These are phyloP conservation scores for Rhynchosporium secalis DNA, from an alignment of 2,329 filamentous ascomycete species.

Conservation along the genomic window DNA sequence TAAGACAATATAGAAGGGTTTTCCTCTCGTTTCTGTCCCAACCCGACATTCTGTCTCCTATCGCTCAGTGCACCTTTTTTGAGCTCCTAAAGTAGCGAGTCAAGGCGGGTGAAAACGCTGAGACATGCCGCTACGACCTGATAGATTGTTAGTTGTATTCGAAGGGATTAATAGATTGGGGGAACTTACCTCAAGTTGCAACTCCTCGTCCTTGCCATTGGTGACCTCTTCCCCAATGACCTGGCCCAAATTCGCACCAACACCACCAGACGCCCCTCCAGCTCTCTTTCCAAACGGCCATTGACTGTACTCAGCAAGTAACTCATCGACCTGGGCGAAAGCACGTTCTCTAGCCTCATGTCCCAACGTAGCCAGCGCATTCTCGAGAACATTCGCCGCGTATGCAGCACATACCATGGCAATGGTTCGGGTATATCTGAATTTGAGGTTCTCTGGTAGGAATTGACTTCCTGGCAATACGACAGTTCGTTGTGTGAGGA, in stretches of 20 bases:
- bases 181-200: conserved; percentile 82
- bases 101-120: conserved; percentile 95
- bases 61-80: not conserved
- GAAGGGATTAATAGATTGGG: conserved; percentile 40
- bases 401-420: conserved; percentile 98
- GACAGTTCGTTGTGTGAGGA: conserved; percentile 91
- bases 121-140: conserved; percentile 85
- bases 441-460: conserved; percentile 91
- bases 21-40: conserved; percentile 3
- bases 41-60: not conserved
- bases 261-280: conserved; percentile 71
- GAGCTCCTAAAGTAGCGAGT: conserved; percentile 75
- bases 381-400: conserved; percentile 96
- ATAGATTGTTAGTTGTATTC: conserved; percentile 19
- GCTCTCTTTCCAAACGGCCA: conserved; percentile 89
- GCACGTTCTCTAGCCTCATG: conserved; percentile 93
- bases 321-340: conserved; percentile 94
- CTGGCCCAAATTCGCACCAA: conserved; percentile 89
- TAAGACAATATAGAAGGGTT: conserved; percentile 35
- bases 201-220: conserved; percentile 85
- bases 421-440: conserved; percentile 87
- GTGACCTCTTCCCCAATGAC: conserved; percentile 85
- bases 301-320: conserved; percentile 94
- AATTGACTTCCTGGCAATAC: conserved; percentile 85
- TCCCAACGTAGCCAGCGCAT: conserved; percentile 89